Evolutionary conservation across 2,329 filamentous ascomycete species (phyloP).

Genomic region (Aspergillus sp.): DNA sequence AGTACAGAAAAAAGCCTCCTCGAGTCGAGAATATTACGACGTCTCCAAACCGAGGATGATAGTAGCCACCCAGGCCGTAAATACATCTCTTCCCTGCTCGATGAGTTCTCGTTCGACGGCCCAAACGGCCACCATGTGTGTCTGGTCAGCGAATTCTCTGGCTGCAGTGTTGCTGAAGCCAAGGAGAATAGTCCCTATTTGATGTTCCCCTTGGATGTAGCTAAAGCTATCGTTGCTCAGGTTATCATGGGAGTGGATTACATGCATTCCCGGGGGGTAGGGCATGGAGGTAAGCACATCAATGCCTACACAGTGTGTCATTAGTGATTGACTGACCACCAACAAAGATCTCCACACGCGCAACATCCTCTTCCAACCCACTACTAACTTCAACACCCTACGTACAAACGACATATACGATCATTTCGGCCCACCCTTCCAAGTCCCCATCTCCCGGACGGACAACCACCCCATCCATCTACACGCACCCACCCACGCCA

Average conservation of each 20-base stretch:
- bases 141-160: background rate
- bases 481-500: constrained; percentile 3
- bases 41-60: too few relatives aligned
- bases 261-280: background rate
- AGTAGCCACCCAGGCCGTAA: background rate
- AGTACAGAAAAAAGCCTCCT: background rate
- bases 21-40: background rate
- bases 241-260: background rate
- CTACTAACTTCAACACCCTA: background rate
- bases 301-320: too few relatives aligned
- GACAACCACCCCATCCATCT: background rate
- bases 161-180: background rate
- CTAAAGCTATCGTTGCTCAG: background rate
- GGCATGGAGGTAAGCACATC: background rate
- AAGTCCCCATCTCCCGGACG: background rate
- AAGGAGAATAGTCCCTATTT: background rate
- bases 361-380: constrained; percentile 3
- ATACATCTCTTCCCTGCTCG: background rate
- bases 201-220: background rate
- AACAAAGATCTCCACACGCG: background rate
- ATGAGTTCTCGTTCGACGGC: background rate
- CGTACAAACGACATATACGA: background rate
- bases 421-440: background rate
- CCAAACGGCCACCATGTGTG: background rate
- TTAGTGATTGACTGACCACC: background rate